These are phyloP conservation scores for Aquilaria agallochum DNA, from an alignment of 441 rosid species.

Conservation along the genomic window DNA sequence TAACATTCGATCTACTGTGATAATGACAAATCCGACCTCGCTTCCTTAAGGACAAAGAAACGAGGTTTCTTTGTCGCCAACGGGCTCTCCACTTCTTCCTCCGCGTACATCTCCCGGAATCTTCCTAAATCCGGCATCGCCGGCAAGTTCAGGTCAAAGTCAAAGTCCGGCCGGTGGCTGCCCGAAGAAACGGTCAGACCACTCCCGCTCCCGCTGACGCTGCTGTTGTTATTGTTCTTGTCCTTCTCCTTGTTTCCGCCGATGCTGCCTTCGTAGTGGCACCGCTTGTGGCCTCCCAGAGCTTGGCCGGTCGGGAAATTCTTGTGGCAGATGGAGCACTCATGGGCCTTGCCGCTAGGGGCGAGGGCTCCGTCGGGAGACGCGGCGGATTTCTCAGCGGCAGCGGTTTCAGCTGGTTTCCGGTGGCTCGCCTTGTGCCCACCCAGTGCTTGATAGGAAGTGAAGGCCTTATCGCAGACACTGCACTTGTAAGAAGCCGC, in stretches of 20 bases:
- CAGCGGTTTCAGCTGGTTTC: constrained; percentile 13
- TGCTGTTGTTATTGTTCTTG: not conserved
- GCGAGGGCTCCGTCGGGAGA: constrained; percentile 6
- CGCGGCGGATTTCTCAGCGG: not conserved
- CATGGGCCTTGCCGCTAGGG: constrained; percentile 17
- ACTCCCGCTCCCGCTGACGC: constrained; percentile 2
- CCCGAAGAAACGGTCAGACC: constrained; percentile 1
- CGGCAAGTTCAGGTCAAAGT: constrained; percentile 57
- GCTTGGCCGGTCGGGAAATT: constrained; percentile 60
- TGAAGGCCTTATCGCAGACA: constrained; percentile 35
- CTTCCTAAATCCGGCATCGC: constrained; percentile 19
- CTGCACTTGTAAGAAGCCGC: constrained; percentile 30
- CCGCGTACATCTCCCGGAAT: constrained; percentile 1
- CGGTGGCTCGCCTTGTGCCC: constrained; percentile 55
- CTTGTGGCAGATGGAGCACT: constrained; percentile 49
- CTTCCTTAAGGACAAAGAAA: not conserved
- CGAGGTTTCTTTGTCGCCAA: constrained; percentile 17
- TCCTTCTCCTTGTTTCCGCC: not conserved
- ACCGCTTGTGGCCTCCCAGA: constrained; percentile 64
- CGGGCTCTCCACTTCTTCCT: constrained; percentile 25
- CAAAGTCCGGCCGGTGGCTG: constrained; percentile 28
- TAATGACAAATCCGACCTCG: no score
- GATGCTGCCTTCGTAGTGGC: constrained; percentile 49
- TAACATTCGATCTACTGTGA: no score
- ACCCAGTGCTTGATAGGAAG: constrained; percentile 45